Evolutionary conservation across 1,284 basidiomycete genomes (phyloP).

Genomic region (Phellinidium pouzarii): DNA sequence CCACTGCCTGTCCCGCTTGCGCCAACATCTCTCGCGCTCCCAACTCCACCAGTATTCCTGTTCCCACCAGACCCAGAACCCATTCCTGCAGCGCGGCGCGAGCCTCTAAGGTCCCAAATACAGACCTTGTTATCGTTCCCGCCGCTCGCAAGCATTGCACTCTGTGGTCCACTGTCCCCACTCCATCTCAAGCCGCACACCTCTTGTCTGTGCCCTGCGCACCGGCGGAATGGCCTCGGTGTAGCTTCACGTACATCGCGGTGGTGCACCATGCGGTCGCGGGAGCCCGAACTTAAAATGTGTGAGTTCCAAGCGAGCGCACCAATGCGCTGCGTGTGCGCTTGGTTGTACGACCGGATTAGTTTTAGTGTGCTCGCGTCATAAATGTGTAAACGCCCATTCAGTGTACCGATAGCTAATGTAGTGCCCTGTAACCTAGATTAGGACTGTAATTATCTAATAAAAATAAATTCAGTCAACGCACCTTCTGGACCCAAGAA

Average conservation of each 20-base stretch:
- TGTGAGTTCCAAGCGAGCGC: constrained; percentile 91
- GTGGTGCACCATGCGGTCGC: constrained; percentile 88
- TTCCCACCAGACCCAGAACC: constrained; percentile 23
- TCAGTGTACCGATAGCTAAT: constrained; percentile 87
- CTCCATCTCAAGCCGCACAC: constrained; percentile 97
- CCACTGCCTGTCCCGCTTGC: too few species aligned
- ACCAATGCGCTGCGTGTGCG: constrained; percentile 86
- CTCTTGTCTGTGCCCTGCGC: constrained; percentile 87
- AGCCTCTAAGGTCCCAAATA: constrained; percentile 84
- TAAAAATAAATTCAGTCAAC: constrained; percentile 20
- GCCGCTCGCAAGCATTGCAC: constrained; percentile 83
- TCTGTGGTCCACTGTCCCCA: constrained; percentile 45
- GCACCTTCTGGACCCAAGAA: constrained; percentile 86
- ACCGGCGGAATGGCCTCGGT: constrained; percentile 68
- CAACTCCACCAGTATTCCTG: constrained; percentile 16
- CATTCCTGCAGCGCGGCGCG: constrained; percentile 37
- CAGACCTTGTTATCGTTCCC: constrained; percentile 99
- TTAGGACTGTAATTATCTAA: neutral
- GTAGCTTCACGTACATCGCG: constrained; percentile 80
- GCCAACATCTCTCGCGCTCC: constrained; percentile 23
- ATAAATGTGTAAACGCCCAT: constrained; percentile 88
- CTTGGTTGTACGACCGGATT: constrained; percentile 81
- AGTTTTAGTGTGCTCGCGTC: constrained; percentile 79
- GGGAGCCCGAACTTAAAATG: constrained; percentile 85
- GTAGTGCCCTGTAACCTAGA: constrained; percentile 59